Percentiles rank a stretch among this genome's conserved stretches.
These are phyloP conservation scores for Babesia ovata DNA, from an alignment of 169 alveolate genomes.

Conservation along the genomic window DNA sequence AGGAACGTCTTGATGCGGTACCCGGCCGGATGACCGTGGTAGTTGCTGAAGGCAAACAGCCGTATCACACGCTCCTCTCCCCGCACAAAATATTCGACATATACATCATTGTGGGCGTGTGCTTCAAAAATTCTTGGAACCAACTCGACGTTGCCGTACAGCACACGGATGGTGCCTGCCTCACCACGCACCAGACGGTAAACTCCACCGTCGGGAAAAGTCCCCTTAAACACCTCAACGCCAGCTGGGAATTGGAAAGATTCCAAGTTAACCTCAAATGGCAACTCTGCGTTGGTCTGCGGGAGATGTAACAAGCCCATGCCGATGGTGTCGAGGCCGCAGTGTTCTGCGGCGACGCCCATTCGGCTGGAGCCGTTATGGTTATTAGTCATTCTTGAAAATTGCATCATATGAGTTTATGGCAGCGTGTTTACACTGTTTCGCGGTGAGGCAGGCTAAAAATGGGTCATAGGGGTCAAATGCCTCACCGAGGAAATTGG, in stretches of 20 bases:
- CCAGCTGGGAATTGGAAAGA: not conserved
- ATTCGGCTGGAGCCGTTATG: no score
- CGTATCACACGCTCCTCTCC: not conserved
- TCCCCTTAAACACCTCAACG: not conserved
- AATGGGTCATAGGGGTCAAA: not conserved
- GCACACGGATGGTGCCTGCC: not conserved
- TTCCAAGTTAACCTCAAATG: not conserved
- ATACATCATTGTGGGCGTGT: not conserved
- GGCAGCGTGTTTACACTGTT: not conserved
- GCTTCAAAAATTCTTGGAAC: not conserved
- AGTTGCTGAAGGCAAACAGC: conserved; percentile 1
- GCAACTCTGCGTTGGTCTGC: not conserved
- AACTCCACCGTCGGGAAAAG: conserved; percentile 1
- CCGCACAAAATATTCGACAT: conserved; percentile 19
- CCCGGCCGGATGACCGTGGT: not conserved
- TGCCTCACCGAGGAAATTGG: conserved; percentile 14
- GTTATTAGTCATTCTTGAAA: not conserved
- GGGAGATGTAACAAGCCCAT: conserved; percentile 2
- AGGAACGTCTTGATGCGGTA: conserved; percentile 1
- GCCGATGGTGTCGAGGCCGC: not conserved
- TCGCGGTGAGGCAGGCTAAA: not conserved
- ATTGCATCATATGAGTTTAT: not conserved
- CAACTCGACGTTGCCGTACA: not conserved
- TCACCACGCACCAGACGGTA: not conserved
- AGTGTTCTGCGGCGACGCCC: no score